Evolutionary conservation across 768 basidiomycete species (phyloP), one percentile per base, ranked within the genome.

Genomic region (Omphalotus guepiniiformis): DNA sequence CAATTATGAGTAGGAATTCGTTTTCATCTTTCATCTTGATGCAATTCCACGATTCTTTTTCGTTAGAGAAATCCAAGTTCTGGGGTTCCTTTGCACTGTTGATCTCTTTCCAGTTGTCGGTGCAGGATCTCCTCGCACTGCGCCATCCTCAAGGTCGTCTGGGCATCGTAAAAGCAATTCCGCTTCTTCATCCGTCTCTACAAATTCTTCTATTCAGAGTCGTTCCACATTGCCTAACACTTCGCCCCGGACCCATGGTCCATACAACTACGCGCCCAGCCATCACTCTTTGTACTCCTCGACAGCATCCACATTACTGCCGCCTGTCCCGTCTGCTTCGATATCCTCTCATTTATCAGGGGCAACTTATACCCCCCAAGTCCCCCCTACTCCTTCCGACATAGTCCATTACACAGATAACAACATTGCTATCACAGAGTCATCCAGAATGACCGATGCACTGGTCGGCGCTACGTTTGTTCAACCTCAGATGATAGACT

Each of bases 51-150:
- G 51, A 50, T 58, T 16, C 36, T 53, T 37, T 49, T 29, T 26
- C 42, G n/a, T 0, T 56, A 88, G 86, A 35, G 75, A 78, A 34
- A 63, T 84, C 37, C 76, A 82, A 46, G 69, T 70, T n/a, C 70
- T 79, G 25, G 88, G 88, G 2, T 70, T 88, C 11, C 60, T 91
- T 13, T 89, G 88, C 62, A 85, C 82, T 2, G 85, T 86, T 32
- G 88, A 90, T 63, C 70, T 91, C 15, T 87, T 86, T 52, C 83
- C 82, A 3, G 76, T 86, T 6, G 70, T 74, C 47, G 50, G 48
- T 26, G 55, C 53, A 34, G 55, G 55, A 18, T 30, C 53, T 6
- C 28, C 41, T 51, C 41, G 25, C 19, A 27, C 46, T 18, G 44
- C 49, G 34, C 45, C 50, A 47, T 22, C 50, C 49, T 18, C 55